Evolutionary conservation across 805 yeast genomes (phyloP), one percentile per base, ranked within the genome.

Genomic region (Jamesozyma rosinii): DNA sequence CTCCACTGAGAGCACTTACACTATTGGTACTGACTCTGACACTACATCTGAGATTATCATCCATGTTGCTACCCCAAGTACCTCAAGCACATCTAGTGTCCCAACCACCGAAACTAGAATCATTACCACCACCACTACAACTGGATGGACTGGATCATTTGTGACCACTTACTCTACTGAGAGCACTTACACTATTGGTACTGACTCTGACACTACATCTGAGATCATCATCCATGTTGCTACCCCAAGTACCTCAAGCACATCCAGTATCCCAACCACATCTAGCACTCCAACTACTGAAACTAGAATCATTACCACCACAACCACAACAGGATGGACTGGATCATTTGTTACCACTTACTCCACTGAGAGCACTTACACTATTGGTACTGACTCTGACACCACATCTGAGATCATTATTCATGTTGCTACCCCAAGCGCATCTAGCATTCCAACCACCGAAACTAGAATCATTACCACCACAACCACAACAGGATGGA

Each of bases 91-190:
- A 17, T 4, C 20, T 13, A 32, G 19, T 32, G 4, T 14, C 5
- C 42, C 42, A 34, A 19, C 10, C 21, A n/a, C 9, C 18, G 35
- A 33, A 17, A 5, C 18, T 30, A 5, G 15, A 14, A 20, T n/a
- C 14, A 31, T 29, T 8, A 44, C 45, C 14, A 29, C 42, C 17
- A 43, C 47, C 19, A 47, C 51, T 19, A 49, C 54, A 10, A 40
- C 55, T 10, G 37, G 44, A 2, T 47, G 52, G 52, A 48, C 49
- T 22, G 49, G 50, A 20, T 22, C 49, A 5, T 42, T 24, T 35
- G 46, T 49, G 5, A 40, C 49, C 17, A 43, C 55, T 5, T 44
- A 47, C 24, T 45, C 54, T 18, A 53, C 52, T 17, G 52, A 47
- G 5, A 35, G 49, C n/a, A 45, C 53, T 4, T 21, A 11, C 4